Evolutionary conservation across 2,329 filamentous ascomycete species (phyloP).

Genomic region (Phaeosphaeria sp.): DNA sequence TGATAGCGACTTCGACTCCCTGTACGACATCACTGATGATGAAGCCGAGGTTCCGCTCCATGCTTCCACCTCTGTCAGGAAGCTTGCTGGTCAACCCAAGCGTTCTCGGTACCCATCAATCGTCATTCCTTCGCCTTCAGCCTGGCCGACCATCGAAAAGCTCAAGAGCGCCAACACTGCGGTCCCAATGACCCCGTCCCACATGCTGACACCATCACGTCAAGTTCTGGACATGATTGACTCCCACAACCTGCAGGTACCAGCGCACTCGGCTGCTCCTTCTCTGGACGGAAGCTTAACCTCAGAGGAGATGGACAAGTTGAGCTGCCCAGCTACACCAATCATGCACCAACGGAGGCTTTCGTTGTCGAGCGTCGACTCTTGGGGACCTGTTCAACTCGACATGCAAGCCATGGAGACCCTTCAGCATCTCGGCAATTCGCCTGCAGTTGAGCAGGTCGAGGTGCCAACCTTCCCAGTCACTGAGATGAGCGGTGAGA

Average conservation of each 20-base stretch:
- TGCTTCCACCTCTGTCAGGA: conserved; percentile 60
- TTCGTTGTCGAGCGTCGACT: conserved; percentile 58
- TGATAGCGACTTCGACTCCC: conserved; percentile 79
- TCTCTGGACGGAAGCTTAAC: conserved; percentile 88
- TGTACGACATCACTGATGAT: conserved; percentile 84
- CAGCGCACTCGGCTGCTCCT: conserved; percentile 79
- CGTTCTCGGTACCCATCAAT: conserved; percentile 63
- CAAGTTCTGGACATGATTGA: conserved; percentile 75
- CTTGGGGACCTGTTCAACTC: conserved; percentile 69
- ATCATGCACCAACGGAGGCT: conserved; percentile 55
- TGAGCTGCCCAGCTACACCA: conserved; percentile 86
- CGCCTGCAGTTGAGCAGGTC: conserved; percentile 27
- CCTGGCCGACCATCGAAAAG: conserved; percentile 64
- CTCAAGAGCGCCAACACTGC: conserved; percentile 64
- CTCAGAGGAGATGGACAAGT: conserved; percentile 82
- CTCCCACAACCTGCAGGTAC: conserved; percentile 64
- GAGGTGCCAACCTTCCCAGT: conserved; percentile 37
- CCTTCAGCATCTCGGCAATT: conserved; percentile 70
- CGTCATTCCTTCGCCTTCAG: conserved; percentile 63
- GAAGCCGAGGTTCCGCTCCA: conserved; percentile 65
- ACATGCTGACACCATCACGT: conserved; percentile 77
- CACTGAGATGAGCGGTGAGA: conserved; percentile 62
- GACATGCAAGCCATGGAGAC: conserved; percentile 82
- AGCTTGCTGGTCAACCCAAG: conserved; percentile 39
- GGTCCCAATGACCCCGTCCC: conserved; percentile 45